A percentile compares a stretch with the other conserved stretches of the same genome.
Conservation (phyloP, 208 protist species). For the Crithidia thermophila region DNA sequence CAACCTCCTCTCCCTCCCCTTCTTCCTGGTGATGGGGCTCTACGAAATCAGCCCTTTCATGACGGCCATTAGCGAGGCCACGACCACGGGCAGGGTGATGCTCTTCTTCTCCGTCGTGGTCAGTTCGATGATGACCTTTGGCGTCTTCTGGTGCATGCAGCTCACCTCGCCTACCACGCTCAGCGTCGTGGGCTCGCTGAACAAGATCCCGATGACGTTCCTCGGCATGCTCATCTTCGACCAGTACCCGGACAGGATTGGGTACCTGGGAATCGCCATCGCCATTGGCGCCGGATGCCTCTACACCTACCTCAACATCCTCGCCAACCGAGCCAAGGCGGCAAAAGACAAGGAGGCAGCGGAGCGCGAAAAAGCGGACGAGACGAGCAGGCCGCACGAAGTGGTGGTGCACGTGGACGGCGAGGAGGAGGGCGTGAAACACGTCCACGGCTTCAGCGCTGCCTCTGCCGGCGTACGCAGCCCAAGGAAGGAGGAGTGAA, state of each 20-base stretch:
- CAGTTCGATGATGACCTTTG: conserved; percentile 82
- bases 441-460: neutral
- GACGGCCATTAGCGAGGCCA: conserved; percentile 10
- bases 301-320: conserved; percentile 72
- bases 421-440: conserved; percentile 5
- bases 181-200: conserved; percentile 84
- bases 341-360: conserved; percentile 8
- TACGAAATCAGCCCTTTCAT: conserved; percentile 21
- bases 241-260: conserved; percentile 69
- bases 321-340: conserved; percentile 32
- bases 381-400: neutral
- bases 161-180: conserved; percentile 91
- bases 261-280: conserved; percentile 75
- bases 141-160: conserved; percentile 90
- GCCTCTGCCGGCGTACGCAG: neutral
- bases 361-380: neutral
- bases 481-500: conserved; percentile 14
- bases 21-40: conserved; percentile 46
- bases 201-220: conserved; percentile 85
- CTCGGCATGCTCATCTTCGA: conserved; percentile 85
- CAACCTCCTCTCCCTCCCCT: conserved; percentile 83
- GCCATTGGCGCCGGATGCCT: conserved; percentile 73
- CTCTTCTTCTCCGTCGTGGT: conserved; percentile 56
- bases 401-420: neutral
- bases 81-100: conserved; percentile 25